A percentile compares a stretch with the other conserved stretches of the same genome.
phyloP scores from a whole-genome alignment of 73 alveolate genomes.

The Stentor coeruleus region DNA sequence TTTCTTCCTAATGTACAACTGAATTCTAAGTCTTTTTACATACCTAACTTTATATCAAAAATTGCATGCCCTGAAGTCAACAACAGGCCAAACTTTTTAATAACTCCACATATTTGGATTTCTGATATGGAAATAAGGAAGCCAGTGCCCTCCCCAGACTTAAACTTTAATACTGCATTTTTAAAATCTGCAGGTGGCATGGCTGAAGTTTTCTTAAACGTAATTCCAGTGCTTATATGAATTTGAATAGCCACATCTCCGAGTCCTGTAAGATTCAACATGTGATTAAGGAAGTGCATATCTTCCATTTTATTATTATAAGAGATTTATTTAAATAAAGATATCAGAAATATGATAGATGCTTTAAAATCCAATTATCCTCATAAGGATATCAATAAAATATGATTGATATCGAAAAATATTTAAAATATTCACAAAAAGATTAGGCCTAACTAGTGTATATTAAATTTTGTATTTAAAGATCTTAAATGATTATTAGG shows the following conservation, averaged over 20 bases:
- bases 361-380: no score
- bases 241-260: not conserved
- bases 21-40: not conserved
- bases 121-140: not conserved
- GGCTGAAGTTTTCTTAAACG: not conserved
- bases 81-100: not conserved
- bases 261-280: not conserved
- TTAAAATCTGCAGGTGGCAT: not conserved
- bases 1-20: not conserved
- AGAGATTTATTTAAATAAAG: no score
- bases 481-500: no score
- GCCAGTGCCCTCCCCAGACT: not conserved
- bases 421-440: no score
- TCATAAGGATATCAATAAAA: no score
- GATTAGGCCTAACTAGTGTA: no score
- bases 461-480: no score
- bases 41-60: not conserved
- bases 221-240: not conserved
- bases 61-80: not conserved
- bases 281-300: not conserved
- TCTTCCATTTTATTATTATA: slow-evolving; percentile 7
- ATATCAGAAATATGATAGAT: no score
- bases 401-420: no score
- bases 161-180: not conserved
- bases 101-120: not conserved